A percentile compares a stretch with the other conserved stretches of the same genome.
Conservation (phyloP, 2,329 filamentous ascomycete species). For the Diplodia intermedia region DNA sequence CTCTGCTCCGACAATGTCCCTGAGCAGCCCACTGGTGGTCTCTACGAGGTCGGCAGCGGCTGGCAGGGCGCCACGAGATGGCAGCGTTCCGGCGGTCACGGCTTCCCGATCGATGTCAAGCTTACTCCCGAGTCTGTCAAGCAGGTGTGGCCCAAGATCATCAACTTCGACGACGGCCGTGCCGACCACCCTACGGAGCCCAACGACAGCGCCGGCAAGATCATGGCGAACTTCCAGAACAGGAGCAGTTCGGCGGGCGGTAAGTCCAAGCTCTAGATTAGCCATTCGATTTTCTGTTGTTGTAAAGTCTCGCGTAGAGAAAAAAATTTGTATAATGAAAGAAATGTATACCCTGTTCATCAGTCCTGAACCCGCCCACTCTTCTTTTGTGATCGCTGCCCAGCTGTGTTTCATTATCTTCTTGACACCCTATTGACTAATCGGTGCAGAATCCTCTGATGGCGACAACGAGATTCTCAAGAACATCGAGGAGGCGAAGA, state of each 20-base stretch:
- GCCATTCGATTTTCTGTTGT: not conserved
- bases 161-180: conserved; percentile 85
- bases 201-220: conserved; percentile 78
- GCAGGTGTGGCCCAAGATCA: conserved; percentile 69
- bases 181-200: conserved; percentile 84
- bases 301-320: conserved; percentile 17
- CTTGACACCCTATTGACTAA: not conserved
- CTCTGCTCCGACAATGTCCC: conserved; percentile 89
- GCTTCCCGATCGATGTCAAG: conserved; percentile 85
- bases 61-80: conserved; percentile 93
- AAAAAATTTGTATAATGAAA: conserved; percentile 26
- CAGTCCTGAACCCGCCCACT: not conserved
- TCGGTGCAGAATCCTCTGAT: conserved; percentile 18
- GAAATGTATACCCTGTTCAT: conserved; percentile 30
- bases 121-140: conserved; percentile 81
- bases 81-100: conserved; percentile 88
- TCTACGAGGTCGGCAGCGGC: conserved; percentile 94
- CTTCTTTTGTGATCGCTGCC: not conserved
- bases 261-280: conserved; percentile 38
- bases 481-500: conserved; percentile 78
- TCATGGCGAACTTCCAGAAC: conserved; percentile 87
- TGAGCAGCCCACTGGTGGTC: conserved; percentile 79
- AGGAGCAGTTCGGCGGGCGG: conserved; percentile 57
- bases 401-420: not conserved
- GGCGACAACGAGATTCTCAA: conserved; percentile 64